Base-by-base conservation (phyloP, 2,329 filamentous ascomycete species). In the Fusarium luffae region DNA sequence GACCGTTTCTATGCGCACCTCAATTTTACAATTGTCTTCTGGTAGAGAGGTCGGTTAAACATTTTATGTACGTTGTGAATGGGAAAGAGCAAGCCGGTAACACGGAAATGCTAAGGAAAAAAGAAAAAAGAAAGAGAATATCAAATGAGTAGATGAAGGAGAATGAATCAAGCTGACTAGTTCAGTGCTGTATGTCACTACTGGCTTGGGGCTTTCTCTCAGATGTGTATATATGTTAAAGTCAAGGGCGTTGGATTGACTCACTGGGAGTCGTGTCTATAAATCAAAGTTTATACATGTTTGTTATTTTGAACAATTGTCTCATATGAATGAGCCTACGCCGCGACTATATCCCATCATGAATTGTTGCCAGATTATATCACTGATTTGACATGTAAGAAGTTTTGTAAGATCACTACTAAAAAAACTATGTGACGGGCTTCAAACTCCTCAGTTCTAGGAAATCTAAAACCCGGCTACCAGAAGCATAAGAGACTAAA, bases 221-320 rank as follows among this genome's bases (percentile, higher is more conserved):
- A n/a, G n/a, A 40, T 51, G 11, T 70, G 71, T 72, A 75, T 73
- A 75, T 73, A 50, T 76, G 76, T 76, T 81, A 83, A 80, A 83
- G 71, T 75, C 67, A 71, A 71, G 76, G 79, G 78, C 79, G 76
- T 81, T 79, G 80, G 81, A 82, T 81, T 72, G 65, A 65, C 42
- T 37, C 56, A 59, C 19, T 44, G 30, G 54, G 58, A 51, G 58
- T 48, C 18, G 58, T 68, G 52, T 70, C 57, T 68, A 54, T 64
- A 52, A 58, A 68, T 62, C 28, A 62, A 60, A 57, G 47, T 44
- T 57, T 51, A 52, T 61, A 61, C 10, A 63, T 59, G 46, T 46
- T 65, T 65, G 34, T 54, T 66, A 28, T 51, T 21, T 40, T 54
- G 19, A 10, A 59, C 23, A 16, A 57, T 57, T 50, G 13, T 19